Conservation (phyloP, 2,329 filamentous ascomycete genomes). For the Aspergillus brasiliensis region DNA sequence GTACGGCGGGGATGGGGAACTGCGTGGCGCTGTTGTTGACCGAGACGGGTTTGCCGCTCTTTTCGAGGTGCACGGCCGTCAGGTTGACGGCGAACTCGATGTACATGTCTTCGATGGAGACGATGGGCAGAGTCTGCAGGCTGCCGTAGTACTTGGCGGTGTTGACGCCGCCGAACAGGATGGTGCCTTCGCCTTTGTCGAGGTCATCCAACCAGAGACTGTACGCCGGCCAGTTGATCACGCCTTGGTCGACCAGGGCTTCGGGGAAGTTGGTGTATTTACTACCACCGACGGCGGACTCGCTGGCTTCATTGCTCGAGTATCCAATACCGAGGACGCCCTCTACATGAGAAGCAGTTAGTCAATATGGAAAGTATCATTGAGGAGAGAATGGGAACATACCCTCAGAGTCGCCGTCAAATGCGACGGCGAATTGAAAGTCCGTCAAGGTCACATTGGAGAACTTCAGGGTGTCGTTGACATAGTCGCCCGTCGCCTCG, state of each 20-base stretch:
- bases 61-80: constrained; percentile 54
- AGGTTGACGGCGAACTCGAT: constrained; percentile 68
- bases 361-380: neutral
- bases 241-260: constrained; percentile 59
- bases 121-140: constrained; percentile 66
- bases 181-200: constrained; percentile 61
- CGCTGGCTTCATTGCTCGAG: constrained; percentile 66
- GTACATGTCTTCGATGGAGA: constrained; percentile 57
- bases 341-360: constrained; percentile 5
- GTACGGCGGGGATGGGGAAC: constrained; percentile 61
- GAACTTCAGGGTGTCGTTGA: constrained; percentile 28
- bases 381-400: constrained; percentile 51
- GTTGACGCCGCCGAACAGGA: constrained; percentile 74
- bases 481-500: constrained; percentile 74
- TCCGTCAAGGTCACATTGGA: constrained; percentile 6
- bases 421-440: constrained; percentile 16
- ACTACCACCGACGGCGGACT: constrained; percentile 27
- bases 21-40: constrained; percentile 20
- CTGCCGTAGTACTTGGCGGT: constrained; percentile 61
- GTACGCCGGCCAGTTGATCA: constrained; percentile 67
- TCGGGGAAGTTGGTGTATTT: constrained; percentile 62
- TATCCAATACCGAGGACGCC: constrained; percentile 83
- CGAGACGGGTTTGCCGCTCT: constrained; percentile 15
- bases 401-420: constrained; percentile 11
- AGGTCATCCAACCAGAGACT: constrained; percentile 74